Evolutionary conservation across 2,329 filamentous ascomycete species (phyloP).

Genomic region (Colletotrichum spaethianum): DNA sequence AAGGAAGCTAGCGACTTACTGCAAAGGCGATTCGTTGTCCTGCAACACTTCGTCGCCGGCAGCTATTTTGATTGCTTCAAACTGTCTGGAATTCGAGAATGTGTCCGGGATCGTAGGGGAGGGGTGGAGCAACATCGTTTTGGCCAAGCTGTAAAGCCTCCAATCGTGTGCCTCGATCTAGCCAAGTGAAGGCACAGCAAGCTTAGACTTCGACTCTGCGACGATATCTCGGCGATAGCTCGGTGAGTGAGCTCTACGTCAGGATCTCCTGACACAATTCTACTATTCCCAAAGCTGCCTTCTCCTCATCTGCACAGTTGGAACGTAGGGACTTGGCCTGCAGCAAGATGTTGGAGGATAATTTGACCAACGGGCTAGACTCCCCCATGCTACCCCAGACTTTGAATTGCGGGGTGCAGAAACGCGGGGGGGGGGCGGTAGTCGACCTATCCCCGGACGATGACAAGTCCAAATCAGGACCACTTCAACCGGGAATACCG

Average conservation of each 20-base stretch:
- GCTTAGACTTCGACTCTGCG: conserved; percentile 38
- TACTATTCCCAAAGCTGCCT: conserved; percentile 24
- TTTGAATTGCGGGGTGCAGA: conserved; percentile 41
- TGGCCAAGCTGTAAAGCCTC: conserved; percentile 23
- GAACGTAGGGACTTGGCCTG: conserved; percentile 30
- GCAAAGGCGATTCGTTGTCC: conserved; percentile 30
- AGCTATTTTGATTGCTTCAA: conserved; percentile 36
- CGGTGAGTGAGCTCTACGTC: conserved; percentile 36
- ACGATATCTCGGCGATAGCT: conserved; percentile 34
- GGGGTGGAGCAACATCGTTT: conserved; percentile 24
- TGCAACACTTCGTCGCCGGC: conserved; percentile 20
- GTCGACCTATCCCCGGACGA: conserved; percentile 20
- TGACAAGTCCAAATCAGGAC: conserved; percentile 7
- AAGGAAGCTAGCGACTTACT: conserved; percentile 4
- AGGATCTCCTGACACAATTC: conserved; percentile 27
- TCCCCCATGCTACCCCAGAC: conserved; percentile 34
- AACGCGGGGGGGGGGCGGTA: conserved; percentile 23
- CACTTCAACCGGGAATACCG: conserved; percentile 19
- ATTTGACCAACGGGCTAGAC: conserved; percentile 18
- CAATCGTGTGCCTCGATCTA: conserved; percentile 31
- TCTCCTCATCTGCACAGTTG: conserved; percentile 28
- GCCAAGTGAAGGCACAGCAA: conserved; percentile 37
- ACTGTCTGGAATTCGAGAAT: conserved; percentile 19
- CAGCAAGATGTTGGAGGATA: conserved; percentile 20
- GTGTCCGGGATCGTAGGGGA: conserved; percentile 25